A percentile compares a stretch with the other conserved stretches of the same genome.
Conservation (phyloP, 2,329 filamentous ascomycete species). For the Atkinsonella hypoxylon region DNA sequence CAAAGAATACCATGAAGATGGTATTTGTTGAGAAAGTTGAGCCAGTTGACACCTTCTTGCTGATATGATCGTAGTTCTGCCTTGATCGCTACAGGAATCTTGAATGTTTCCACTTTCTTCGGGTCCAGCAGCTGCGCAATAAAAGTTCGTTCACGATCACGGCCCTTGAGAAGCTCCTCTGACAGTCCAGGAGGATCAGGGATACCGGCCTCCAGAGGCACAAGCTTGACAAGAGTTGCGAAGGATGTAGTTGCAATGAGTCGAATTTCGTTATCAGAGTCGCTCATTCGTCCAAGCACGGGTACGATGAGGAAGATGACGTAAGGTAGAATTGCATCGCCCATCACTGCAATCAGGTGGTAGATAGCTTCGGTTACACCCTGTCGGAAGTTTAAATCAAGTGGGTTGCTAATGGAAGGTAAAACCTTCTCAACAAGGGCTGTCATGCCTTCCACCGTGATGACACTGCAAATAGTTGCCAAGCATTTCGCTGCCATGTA, state of each 20-base stretch:
- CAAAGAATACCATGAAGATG: conserved; percentile 97
- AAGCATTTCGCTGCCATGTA: conserved; percentile 97
- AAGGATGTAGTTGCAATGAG: conserved; percentile 94
- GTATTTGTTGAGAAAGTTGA: conserved; percentile 95
- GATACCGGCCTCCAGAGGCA: conserved; percentile 92
- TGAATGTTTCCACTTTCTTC: conserved; percentile 90
- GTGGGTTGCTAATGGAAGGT: conserved; percentile 79
- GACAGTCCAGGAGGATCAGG: conserved; percentile 91
- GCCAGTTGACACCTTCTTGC: conserved; percentile 97
- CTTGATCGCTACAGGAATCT: conserved; percentile 93
- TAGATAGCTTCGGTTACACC: conserved; percentile 93
- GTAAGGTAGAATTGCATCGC: conserved; percentile 87
- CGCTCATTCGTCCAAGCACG: conserved; percentile 94
- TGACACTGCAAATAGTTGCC: conserved; percentile 93
- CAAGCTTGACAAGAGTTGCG: conserved; percentile 90
- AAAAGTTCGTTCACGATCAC: conserved; percentile 90
- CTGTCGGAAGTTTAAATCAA: conserved; percentile 81
- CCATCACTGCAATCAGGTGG: conserved; percentile 96
- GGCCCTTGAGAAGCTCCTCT: conserved; percentile 72
- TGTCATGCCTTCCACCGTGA: conserved; percentile 90
- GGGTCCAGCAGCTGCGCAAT: conserved; percentile 93
- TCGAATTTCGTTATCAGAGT: conserved; percentile 91
- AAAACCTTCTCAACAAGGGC: conserved; percentile 87
- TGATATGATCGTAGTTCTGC: conserved; percentile 94
- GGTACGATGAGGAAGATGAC: conserved; percentile 98